phyloP scores from a whole-genome alignment of 75 land plant species.

The Selaginella tamariscina region DNA sequence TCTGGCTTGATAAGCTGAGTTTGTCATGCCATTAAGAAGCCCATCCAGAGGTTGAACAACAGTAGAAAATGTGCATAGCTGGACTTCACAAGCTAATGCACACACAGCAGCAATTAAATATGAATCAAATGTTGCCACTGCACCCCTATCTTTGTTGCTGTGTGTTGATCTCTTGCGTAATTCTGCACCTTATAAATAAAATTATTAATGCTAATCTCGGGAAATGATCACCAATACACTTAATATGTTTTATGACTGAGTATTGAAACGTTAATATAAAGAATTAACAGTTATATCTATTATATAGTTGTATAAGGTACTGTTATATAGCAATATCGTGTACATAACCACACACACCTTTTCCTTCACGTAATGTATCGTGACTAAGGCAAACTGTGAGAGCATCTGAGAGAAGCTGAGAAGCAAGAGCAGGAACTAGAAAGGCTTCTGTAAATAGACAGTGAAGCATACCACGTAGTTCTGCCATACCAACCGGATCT shows the following conservation, averaged over 20 bases:
- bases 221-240: too few species aligned
- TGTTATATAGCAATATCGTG: too few species aligned
- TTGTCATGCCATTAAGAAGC: conserved; percentile 32
- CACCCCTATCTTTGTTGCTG: conserved; percentile 49
- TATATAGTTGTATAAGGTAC: too few species aligned
- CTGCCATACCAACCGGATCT: conserved; percentile 58
- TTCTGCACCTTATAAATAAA: neutral
- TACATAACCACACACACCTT: too few species aligned
- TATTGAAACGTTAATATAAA: too few species aligned
- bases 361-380: conserved; percentile 56
- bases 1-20: conserved; percentile 52
- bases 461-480: conserved; percentile 83
- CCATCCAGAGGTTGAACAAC: conserved; percentile 26
- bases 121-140: conserved; percentile 81
- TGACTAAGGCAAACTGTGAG: conserved; percentile 81
- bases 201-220: too few species aligned
- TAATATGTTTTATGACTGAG: too few species aligned
- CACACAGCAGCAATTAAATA: conserved; percentile 85
- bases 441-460: conserved; percentile 66
- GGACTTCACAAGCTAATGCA: conserved; percentile 87
- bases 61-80: conserved; percentile 55
- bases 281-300: too few species aligned
- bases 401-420: conserved; percentile 70
- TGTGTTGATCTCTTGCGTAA: neutral
- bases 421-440: conserved; percentile 68